Evolutionary conservation across 306 rosid genomes (phyloP).

Genomic region (Gleditsia sinensis): DNA sequence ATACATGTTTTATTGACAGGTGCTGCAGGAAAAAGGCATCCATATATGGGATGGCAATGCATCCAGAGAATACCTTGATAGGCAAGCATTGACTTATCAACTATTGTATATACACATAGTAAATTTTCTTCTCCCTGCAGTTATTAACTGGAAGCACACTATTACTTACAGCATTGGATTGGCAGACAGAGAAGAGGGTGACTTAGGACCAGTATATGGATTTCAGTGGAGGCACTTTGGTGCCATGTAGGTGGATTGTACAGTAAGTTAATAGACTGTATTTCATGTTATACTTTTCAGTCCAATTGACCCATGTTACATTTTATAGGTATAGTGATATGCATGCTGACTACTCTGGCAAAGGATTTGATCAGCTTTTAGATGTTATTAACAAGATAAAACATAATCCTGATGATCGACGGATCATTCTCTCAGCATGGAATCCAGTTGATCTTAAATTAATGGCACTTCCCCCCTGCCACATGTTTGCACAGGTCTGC

Average conservation of each 20-base stretch:
- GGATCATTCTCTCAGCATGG: slow-evolving; percentile 97
- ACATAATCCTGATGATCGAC: slow-evolving; percentile 83
- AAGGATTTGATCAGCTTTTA: slow-evolving; percentile 92
- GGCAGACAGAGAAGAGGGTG: slow-evolving; percentile 86
- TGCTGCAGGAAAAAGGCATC: slow-evolving; percentile 85
- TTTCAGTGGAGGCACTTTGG: slow-evolving; percentile 99
- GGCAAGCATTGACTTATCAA: slow-evolving; percentile 58
- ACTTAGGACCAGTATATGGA: slow-evolving; percentile 97
- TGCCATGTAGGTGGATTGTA: slow-evolving; percentile 70
- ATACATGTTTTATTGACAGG: slow-evolving; percentile 55
- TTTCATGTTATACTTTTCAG: not conserved
- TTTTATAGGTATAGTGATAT: slow-evolving; percentile 82
- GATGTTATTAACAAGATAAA: slow-evolving; percentile 90
- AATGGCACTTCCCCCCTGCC: slow-evolving; percentile 99
- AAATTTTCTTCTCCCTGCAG: slow-evolving; percentile 2
- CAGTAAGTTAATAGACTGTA: not conserved
- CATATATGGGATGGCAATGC: slow-evolving; percentile 97
- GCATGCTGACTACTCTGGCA: slow-evolving; percentile 91
- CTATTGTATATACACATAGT: slow-evolving; percentile 8
- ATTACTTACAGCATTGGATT: slow-evolving; percentile 71
- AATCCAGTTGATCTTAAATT: slow-evolving; percentile 90
- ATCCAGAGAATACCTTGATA: slow-evolving; percentile 91
- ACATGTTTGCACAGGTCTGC: slow-evolving; percentile 95
- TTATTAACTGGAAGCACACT: slow-evolving; percentile 34
- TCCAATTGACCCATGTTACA: slow-evolving; percentile 20